Evolutionary conservation across 2,329 filamentous ascomycete genomes (phyloP), one percentile per base, ranked within the genome.

Genomic region (Purpureocillium takamizusanense): DNA sequence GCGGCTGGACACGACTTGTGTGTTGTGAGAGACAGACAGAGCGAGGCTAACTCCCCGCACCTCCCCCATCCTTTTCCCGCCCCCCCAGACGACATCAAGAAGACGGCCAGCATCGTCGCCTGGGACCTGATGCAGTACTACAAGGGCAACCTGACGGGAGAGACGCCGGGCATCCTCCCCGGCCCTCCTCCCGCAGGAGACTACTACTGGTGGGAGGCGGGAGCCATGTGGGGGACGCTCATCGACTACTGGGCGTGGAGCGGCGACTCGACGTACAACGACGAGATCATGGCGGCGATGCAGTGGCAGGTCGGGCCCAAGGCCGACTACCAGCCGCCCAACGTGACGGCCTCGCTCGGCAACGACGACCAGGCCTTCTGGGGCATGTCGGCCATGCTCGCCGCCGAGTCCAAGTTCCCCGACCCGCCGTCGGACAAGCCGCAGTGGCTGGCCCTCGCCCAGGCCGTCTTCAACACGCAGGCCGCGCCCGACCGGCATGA

Each of bases 331-430:
- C 72, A 74, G 66, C 74, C 74, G 2, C 48, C 52, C 12, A 74
- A 74, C 54, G 61, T 66, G 40, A 71, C 70, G 2, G 55, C 59
- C 4, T 65, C 63, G 2, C 57, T 70, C 38, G 76, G 76, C 41
- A 81, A 81, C 51, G 77, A 81, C 45, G 77, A 81, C 50, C 78
- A 81, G 57, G 72, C 66, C 12, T 79, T 78, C 56, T 81, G 77
- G 78, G 77, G 69, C 32, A 69, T 81, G 68, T 81, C 38, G 67
- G 75, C 37, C 63, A 80, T 78, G 64, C 62, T 66, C 14, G 74
- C 74, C 1, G 72, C 71, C 13, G 74, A 78, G 48, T 54, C 65
- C 39, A 67, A 69, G 27, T 78, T 80, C 46, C 69, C 70, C 7
- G 62, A 77, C 46, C 70, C 71, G 9, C 57, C 66, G 0, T 48